Base-by-base conservation (phyloP, 192 early-diverging fungal genomes). In the Backusella parvicylindrica region DNA sequence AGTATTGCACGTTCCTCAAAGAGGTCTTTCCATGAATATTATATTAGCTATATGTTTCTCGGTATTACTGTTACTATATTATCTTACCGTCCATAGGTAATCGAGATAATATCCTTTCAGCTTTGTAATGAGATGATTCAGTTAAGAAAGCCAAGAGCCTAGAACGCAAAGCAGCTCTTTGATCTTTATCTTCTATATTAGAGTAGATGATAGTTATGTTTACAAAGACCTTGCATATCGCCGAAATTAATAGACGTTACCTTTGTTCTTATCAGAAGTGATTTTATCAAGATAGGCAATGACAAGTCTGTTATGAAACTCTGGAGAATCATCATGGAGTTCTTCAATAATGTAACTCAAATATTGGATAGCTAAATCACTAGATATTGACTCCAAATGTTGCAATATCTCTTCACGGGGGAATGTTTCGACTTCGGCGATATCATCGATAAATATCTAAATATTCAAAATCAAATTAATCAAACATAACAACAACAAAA, bases 1-100 rank as follows among this genome's bases (percentile, higher is more conserved):
- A 97, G 82, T 35, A 94, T 84, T 0, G 92, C 92, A 8, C 93
- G 85, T 79, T 96, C 96, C 75, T 95, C 93, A 76, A 88, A 94
- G 43, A 95, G 85, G 37, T 83, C 92, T 93, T 64, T 40, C 40
- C 2, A 36, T 12, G 16, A 5, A 69, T 23, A 12, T 26, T 6
- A 30, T 36, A 18, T 64, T 28, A 40, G 15, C 12, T 28, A 1
- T 28, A 33, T 67, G 33, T 66, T 31, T 60, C 53, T 40, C 28
- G 7, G 11, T 35, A 33, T 35, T 33, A 16, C 13, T 33, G 3
- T 33, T 64, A 26, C 21, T 32, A n/a, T 21, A 33, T 36, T 68
- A 38, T 68, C 78, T 43, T 85, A 88, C 88, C 86, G 79, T 92
- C 91, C 23, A 89, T 86, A 5, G 94, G 96, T 26, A 96, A 83